A percentile compares a stretch with the other conserved stretches of the same genome.
Conservation (phyloP, 352 stramenopile genomes). For the Pythium pyrilobum region DNA sequence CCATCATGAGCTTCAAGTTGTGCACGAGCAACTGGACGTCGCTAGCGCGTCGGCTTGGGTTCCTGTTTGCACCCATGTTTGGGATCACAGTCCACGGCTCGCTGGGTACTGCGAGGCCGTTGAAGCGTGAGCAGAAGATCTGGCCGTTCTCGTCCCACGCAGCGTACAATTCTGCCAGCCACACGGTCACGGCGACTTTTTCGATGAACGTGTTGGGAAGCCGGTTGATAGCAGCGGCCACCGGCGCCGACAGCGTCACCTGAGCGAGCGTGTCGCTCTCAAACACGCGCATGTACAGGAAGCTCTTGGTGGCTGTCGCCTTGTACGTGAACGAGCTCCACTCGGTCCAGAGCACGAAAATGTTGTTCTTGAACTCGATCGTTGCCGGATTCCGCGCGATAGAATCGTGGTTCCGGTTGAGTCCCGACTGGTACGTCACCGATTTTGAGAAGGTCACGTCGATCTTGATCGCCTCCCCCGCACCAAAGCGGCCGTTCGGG, state of each 20-base stretch:
- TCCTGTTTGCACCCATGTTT: constrained; percentile 58
- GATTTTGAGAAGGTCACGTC: constrained; percentile 62
- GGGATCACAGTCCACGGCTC: constrained; percentile 53
- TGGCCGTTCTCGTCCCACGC: constrained; percentile 66
- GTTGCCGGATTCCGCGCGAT: constrained; percentile 37
- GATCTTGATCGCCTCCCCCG: constrained; percentile 63
- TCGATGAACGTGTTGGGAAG: constrained; percentile 49
- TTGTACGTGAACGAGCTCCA: constrained; percentile 26
- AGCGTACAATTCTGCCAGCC: constrained; percentile 46
- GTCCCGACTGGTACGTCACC: constrained; percentile 48
- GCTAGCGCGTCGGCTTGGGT: constrained; percentile 42
- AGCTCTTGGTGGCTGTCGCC: constrained; percentile 27
- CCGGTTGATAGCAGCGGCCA: constrained; percentile 31
- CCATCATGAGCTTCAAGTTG: constrained; percentile 49
- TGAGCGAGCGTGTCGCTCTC: constrained; percentile 30
- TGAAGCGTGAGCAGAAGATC: constrained; percentile 50
- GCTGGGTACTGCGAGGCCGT: constrained; percentile 25
- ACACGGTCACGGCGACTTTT: constrained; percentile 33
- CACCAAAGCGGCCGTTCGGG: constrained; percentile 39
- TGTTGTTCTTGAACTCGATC: constrained; percentile 30
- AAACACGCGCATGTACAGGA: constrained; percentile 54
- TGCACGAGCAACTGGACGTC: constrained; percentile 43
- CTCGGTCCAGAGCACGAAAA: constrained; percentile 72
- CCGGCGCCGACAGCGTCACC: constrained; percentile 17
- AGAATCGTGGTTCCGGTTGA: constrained; percentile 56